Conservation (phyloP, 495 filamentous ascomycete species). For the Halenospora varia region DNA sequence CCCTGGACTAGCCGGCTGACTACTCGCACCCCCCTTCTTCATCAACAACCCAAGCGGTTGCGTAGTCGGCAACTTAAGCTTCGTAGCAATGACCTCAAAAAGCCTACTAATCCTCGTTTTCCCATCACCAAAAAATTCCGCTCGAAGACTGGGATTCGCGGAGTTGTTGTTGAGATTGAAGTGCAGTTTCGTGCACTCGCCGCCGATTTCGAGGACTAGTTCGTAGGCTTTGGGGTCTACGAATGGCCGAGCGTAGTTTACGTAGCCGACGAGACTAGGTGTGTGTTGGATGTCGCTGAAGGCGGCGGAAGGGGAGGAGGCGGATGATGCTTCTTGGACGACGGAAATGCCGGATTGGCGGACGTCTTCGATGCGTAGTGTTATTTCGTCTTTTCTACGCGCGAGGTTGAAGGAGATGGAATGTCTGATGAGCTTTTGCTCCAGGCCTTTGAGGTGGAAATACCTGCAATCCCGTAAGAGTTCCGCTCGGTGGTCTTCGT, state of each 20-base stretch:
- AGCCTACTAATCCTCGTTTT: slow-evolving; percentile 67
- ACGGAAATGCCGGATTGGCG: slow-evolving; percentile 78
- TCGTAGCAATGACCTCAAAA: slow-evolving; percentile 76
- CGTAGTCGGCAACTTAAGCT: slow-evolving; percentile 66
- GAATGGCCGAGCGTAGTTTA: slow-evolving; percentile 79
- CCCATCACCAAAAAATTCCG: slow-evolving; percentile 66
- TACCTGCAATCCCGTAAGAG: slow-evolving; percentile 87
- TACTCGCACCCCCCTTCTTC: slow-evolving; percentile 45
- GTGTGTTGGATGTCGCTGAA: background rate
- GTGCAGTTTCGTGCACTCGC: slow-evolving; percentile 63
- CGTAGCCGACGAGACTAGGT: slow-evolving; percentile 43
- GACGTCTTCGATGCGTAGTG: slow-evolving; percentile 78
- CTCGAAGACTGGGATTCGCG: slow-evolving; percentile 37
- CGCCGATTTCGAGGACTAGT: slow-evolving; percentile 75
- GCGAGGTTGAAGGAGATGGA: slow-evolving; percentile 71
- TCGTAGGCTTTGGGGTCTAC: slow-evolving; percentile 66
- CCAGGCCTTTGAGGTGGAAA: slow-evolving; percentile 86
- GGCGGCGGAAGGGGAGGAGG: background rate
- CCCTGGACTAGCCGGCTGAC: slow-evolving; percentile 59
- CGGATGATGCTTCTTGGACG: slow-evolving; percentile 34
- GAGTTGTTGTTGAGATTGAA: slow-evolving; percentile 19
- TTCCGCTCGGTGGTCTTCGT: slow-evolving; percentile 72
- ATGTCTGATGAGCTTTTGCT: slow-evolving; percentile 82
- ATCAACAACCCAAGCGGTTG: slow-evolving; percentile 67
- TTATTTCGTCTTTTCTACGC: slow-evolving; percentile 67